Base-by-base conservation (phyloP, 768 basidiomycete genomes). In the Suillus brevipes region DNA sequence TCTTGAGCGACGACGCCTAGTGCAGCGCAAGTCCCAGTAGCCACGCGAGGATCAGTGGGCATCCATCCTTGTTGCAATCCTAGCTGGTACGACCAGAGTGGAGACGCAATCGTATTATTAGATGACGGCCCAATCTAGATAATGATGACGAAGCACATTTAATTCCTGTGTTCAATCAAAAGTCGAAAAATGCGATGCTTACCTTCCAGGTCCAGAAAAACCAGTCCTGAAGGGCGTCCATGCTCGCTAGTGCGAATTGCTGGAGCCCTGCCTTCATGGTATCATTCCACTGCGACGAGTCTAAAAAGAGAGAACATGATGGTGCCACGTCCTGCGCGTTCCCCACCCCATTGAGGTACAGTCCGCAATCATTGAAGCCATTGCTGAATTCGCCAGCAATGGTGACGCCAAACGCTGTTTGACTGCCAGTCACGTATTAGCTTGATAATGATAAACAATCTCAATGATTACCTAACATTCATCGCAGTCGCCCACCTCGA, bases 161-260 rank as follows among this genome's bases (percentile, higher is more conserved):
- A 42, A 47, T 36, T 12, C 5, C 28, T 31, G 20, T 6, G 23
- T 23, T 36, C 59, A 16, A 59, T 25, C 4, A 31, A 34, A 18
- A 45, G 37, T 47, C 42, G 37, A 14, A 40, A 67, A 31, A 25
- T n/a, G 13, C 64, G 68, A 40, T 6, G 18, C 25, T 20, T 28
- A 83, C 83, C 83, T 89, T 90, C 91, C 90, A 91, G 10, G 88
- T 90, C 90, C 90, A 92, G 81, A 84, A 91, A 78, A 88, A 91
- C 80, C 81, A 89, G 72, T 89, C 82, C 67, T 84, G 81, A 66
- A 88, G 78, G 2, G 87, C 85, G 65, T 90, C 89, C 89, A 90
- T 90, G 64, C 82, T 81, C 20, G 85, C 82, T 70, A 83, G 73
- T 13, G 82, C 79, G 68, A 87, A 85, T 68, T 80, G 73, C 76